Evolutionary conservation across 805 yeast genomes (phyloP).

Genomic region (Deakozyma indianensis): DNA sequence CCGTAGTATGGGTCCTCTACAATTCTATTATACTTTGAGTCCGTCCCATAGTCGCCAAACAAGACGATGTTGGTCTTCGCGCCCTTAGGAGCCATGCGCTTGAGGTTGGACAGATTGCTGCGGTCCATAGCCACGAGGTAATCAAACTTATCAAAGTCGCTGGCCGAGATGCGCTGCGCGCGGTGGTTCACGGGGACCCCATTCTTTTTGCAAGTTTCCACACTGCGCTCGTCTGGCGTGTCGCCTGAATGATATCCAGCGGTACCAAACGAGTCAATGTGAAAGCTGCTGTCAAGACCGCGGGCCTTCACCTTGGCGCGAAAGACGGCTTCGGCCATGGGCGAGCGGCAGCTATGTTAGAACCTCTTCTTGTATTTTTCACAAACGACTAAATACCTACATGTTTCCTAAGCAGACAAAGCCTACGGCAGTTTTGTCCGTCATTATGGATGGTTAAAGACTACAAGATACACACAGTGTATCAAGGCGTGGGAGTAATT

Average conservation of each 20-base stretch:
- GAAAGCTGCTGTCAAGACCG: constrained; percentile 31
- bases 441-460: constrained; percentile 13
- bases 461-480: no score
- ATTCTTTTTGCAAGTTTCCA: constrained; percentile 49
- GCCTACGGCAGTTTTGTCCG: constrained; percentile 41
- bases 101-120: constrained; percentile 22
- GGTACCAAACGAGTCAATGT: constrained; percentile 75
- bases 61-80: constrained; percentile 37
- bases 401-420: constrained; percentile 87
- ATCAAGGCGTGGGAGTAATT: no score
- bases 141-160: constrained; percentile 39
- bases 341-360: constrained; percentile 58
- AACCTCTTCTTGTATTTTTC: not conserved
- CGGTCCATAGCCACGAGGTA: constrained; percentile 46
- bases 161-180: constrained; percentile 72
- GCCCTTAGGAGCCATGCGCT: constrained; percentile 33
- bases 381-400: constrained; percentile 23
- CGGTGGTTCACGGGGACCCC: constrained; percentile 61
- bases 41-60: constrained; percentile 73
- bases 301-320: constrained; percentile 41
- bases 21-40: constrained; percentile 33
- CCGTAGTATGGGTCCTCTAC: constrained; percentile 93
- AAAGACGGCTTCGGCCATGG: constrained; percentile 96
- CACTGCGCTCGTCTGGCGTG: constrained; percentile 63
- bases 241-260: constrained; percentile 77